Conservation (phyloP, 2,329 filamentous ascomycete species). For the Colletotrichum melonis region DNA sequence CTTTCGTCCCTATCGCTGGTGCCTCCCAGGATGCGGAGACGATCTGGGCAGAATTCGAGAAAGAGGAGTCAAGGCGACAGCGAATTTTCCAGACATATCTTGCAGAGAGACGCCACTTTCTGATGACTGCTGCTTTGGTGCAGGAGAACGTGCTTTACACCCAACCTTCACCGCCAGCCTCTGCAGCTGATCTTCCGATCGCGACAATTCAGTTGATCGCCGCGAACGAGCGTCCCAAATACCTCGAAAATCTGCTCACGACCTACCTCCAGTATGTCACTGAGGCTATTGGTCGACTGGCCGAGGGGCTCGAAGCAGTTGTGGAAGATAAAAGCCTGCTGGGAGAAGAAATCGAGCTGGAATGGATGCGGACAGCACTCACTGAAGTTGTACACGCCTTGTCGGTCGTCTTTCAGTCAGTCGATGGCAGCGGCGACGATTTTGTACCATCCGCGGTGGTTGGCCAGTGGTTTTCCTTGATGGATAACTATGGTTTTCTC, state of each 20-base stretch:
- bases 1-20: conserved; percentile 65
- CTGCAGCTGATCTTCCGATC: conserved; percentile 16
- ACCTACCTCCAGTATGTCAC: conserved; percentile 60
- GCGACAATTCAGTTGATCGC: conserved; percentile 4
- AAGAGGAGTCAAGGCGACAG: conserved; percentile 69
- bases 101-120: conserved; percentile 75
- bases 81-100: conserved; percentile 80
- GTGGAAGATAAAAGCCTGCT: conserved; percentile 60
- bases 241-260: conserved; percentile 58
- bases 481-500: conserved; percentile 77
- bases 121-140: conserved; percentile 71
- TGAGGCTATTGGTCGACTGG: conserved; percentile 60
- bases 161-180: conserved; percentile 38
- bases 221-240: conserved; percentile 38
- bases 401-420: conserved; percentile 77
- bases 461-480: conserved; percentile 79
- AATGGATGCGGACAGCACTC: conserved; percentile 72
- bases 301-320: conserved; percentile 61
- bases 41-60: conserved; percentile 70
- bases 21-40: conserved; percentile 64
- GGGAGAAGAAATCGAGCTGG: conserved; percentile 64
- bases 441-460: conserved; percentile 70
- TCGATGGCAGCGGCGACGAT: conserved; percentile 66
- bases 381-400: conserved; percentile 80
- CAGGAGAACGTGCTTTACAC: conserved; percentile 61